Evolutionary conservation across 352 stramenopile genomes (phyloP), one percentile per base, ranked within the genome.

Genomic region (Discostella stelligera): DNA sequence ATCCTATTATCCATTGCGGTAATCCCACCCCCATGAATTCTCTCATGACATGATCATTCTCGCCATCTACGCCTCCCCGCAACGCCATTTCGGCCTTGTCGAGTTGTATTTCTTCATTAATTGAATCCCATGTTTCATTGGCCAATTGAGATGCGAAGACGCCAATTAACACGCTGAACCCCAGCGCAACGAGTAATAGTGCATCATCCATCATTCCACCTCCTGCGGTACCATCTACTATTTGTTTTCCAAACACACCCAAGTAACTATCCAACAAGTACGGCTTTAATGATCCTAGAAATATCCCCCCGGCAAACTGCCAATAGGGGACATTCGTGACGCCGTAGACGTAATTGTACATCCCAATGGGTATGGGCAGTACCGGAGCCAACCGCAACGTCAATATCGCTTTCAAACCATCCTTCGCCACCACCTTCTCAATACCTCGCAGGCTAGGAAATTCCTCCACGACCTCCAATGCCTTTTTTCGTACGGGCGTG

Each of bases 321-420:
- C 82, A 50, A 25, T 85, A 88, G 8, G 68, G 65, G 14, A 93
- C 80, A 64, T 90, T 90, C 0, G 89, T 93, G 3, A 91, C 74
- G 54, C 79, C 89, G 74, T 95, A 94, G 0, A 94, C 78, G 66
- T 94, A 95, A 66, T 95, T 95, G 84, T 95, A 95, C 27, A 89
- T 63, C 37, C 91, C 91, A 18, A 95, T 86, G 14, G 91, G 91
- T 53, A 95, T 94, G 3, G 91, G 91, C 41, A 95, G 56, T 21
- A 95, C 66, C 9, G 91, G 91, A 32, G 91, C 90, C 41, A 95
- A 77, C 46, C 91, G 74, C 5, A 95, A 69, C 9, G 89, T 94
- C 20, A 95, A 72, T 56, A 95, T 90, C 1, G 91, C 91, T 73
- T 94, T 94, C 14, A 95, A 80, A n/a, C 90, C 90, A 77, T 93